Evolutionary conservation across 1,139 yeast species (phyloP).

Genomic region (Candida labiduridarum): DNA sequence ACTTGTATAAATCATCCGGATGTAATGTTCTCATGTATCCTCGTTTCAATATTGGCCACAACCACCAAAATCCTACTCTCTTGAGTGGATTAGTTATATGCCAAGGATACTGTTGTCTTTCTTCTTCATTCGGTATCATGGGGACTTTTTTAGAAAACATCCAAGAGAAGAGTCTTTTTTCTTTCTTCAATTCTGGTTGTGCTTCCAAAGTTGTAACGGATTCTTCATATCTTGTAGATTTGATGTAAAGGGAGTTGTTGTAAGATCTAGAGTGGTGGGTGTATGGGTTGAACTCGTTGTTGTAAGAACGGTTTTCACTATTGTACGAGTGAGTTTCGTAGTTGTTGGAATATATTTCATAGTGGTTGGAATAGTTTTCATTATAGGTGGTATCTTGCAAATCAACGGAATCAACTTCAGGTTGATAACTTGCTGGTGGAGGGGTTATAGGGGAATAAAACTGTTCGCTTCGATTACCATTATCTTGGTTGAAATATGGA

Average conservation of each 20-base stretch:
- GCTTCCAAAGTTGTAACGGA: constrained; percentile 8
- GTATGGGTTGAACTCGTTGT: neutral
- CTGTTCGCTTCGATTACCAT: neutral
- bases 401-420: neutral
- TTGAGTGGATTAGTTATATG: constrained; percentile 25
- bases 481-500: neutral
- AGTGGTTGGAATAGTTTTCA: neutral
- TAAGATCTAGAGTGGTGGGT: neutral
- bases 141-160: constrained; percentile 40
- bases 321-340: neutral
- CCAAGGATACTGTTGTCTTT: constrained; percentile 44
- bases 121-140: constrained; percentile 37
- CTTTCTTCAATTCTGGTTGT: constrained; percentile 23
- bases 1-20: constrained; percentile 42
- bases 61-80: constrained; percentile 43
- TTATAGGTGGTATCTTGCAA: neutral
- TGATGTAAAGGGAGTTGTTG: neutral
- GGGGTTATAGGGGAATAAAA: neutral
- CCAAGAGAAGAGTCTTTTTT: constrained; percentile 35
- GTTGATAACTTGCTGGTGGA: neutral
- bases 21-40: constrained; percentile 48
- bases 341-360: neutral
- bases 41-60: constrained; percentile 40
- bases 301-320: neutral
- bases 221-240: neutral